Evolutionary conservation across 2,329 filamentous ascomycete genomes (phyloP).

Genomic region (Fusarium nematophilum): DNA sequence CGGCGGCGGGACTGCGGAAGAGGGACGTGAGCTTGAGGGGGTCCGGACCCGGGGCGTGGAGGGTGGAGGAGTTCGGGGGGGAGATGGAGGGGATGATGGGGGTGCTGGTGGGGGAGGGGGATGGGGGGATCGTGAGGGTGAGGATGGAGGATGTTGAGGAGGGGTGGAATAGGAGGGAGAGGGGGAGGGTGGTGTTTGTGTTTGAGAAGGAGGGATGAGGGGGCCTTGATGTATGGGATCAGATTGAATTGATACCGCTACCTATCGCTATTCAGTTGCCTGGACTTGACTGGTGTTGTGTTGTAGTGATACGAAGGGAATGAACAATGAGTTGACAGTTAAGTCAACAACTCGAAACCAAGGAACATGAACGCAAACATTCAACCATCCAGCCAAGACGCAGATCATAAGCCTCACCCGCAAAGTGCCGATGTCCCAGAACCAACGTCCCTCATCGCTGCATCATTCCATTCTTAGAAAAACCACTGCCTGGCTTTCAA

Average conservation of each 20-base stretch:
- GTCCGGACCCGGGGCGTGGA: conserved; percentile 58
- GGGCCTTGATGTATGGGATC: too few species aligned
- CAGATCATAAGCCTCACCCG: neutral
- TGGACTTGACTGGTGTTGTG: too few species aligned
- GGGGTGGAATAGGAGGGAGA: conserved; percentile 38
- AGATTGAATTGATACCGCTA: too few species aligned
- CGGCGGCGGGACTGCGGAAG: conserved; percentile 57
- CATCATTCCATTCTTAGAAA: conserved; percentile 1
- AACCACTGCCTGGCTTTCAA: neutral
- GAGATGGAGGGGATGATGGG: conserved; percentile 42
- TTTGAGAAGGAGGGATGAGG: conserved; percentile 39
- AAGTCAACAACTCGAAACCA: too few species aligned
- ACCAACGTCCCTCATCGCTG: too few species aligned
- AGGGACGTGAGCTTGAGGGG: conserved; percentile 62
- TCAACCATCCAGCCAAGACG: too few species aligned
- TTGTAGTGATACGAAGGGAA: too few species aligned
- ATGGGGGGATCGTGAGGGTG: conserved; percentile 35
- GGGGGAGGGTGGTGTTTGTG: conserved; percentile 46
- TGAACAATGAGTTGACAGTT: too few species aligned
- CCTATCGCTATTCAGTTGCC: too few species aligned
- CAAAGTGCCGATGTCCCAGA: neutral
- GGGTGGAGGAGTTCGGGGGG: conserved; percentile 40
- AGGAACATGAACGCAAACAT: too few species aligned
- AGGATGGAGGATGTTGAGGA: conserved; percentile 42
- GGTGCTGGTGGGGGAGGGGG: conserved; percentile 37